Conservation (phyloP, 768 basidiomycete species). For the Wakefieldia striispora region DNA sequence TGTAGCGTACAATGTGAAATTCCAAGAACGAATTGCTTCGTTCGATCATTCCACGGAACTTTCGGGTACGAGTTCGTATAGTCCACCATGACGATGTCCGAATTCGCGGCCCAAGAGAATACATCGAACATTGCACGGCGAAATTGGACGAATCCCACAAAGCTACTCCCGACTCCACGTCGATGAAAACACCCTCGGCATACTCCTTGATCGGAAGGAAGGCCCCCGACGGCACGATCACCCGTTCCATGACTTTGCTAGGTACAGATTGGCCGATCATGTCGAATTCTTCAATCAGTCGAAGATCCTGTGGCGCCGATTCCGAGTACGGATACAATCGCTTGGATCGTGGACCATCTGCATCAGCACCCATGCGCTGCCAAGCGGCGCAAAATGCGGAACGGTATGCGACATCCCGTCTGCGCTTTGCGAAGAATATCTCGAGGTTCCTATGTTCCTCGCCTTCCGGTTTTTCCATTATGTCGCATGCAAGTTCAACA, state of each 20-base stretch:
- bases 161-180: constrained; percentile 9
- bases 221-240: constrained; percentile 14
- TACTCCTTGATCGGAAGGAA: constrained; percentile 10
- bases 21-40: constrained; percentile 13
- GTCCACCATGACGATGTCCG: constrained; percentile 17
- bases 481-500: constrained; percentile 13
- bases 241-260: constrained; percentile 6
- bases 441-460: not conserved
- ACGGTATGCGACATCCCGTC: constrained; percentile 4
- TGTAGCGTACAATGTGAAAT: constrained; percentile 4
- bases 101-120: constrained; percentile 11
- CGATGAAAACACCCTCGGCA: constrained; percentile 8
- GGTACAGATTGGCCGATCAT: constrained; percentile 12
- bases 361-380: not conserved
- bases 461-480: constrained; percentile 1
- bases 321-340: constrained; percentile 6
- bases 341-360: not conserved
- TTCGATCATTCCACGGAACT: constrained; percentile 10
- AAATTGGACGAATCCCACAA: constrained; percentile 11
- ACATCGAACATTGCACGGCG: constrained; percentile 5
- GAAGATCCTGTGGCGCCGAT: constrained; percentile 1
- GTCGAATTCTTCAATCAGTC: constrained; percentile 15
- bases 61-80: constrained; percentile 13
- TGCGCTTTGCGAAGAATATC: not conserved
- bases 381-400: constrained; percentile 10